These are phyloP conservation scores for Gonium pectorale DNA, from an alignment of 139 green algal genomes.

Conservation along the genomic window DNA sequence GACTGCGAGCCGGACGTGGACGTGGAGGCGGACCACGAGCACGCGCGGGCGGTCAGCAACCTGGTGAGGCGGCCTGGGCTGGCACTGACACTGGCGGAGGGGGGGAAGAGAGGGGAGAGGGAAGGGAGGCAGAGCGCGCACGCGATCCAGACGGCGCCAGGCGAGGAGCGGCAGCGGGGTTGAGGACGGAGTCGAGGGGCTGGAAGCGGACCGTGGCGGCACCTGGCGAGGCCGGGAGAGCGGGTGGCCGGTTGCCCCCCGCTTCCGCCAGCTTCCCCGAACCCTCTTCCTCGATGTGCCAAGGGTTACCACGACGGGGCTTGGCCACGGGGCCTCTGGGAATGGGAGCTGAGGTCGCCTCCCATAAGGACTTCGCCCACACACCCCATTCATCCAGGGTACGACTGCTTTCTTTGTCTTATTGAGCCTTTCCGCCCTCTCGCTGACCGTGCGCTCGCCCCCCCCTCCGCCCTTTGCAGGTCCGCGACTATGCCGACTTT, in stretches of 20 bases:
- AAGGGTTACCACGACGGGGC: too few species aligned
- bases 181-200: neutral
- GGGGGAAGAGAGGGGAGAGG: neutral
- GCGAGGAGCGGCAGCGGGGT: neutral
- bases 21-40: constrained; percentile 60
- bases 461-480: neutral
- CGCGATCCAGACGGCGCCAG: neutral
- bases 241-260: too few species aligned
- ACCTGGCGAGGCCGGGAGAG: too few species aligned
- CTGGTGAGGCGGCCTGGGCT: neutral
- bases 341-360: too few species aligned
- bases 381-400: too few species aligned
- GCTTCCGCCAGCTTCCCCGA: too few species aligned
- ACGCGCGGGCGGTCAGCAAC: constrained; percentile 43
- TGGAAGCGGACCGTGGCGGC: too few species aligned
- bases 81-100: neutral
- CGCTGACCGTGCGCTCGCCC: neutral
- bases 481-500: constrained; percentile 28
- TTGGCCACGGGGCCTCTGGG: too few species aligned
- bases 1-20: constrained; percentile 79
- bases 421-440: neutral
- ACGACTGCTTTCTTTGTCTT: neutral
- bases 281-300: too few species aligned
- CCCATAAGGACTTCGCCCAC: too few species aligned
- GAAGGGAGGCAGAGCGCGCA: neutral